Evolutionary conservation across 345 rosid genomes (phyloP).

Genomic region (Eucalyptus pauciflora): DNA sequence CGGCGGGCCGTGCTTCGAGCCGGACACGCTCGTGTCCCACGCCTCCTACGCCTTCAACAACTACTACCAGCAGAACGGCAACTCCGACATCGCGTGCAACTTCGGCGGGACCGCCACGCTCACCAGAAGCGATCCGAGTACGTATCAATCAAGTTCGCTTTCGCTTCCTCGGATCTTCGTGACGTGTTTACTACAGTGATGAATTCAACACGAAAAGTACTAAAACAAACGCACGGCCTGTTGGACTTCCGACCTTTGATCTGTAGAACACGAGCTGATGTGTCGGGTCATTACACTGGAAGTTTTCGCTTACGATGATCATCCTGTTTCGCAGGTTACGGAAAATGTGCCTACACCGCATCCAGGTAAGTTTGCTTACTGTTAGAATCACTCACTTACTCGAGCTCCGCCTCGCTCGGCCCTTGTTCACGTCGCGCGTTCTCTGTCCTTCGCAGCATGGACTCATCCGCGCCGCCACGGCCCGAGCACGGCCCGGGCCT

Average conservation of each 20-base stretch:
- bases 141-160: neutral
- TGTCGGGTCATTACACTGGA: neutral
- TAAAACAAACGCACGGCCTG: neutral
- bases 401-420: neutral
- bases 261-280: neutral
- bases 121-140: constrained; percentile 67
- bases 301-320: neutral
- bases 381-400: neutral
- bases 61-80: constrained; percentile 72
- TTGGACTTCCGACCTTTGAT: neutral
- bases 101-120: constrained; percentile 72
- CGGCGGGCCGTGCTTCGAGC: constrained; percentile 67
- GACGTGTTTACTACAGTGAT: neutral
- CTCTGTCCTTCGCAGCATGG: neutral
- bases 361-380: constrained; percentile 19
- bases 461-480: neutral
- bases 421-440: neutral
- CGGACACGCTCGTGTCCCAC: constrained; percentile 63
- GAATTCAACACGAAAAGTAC: neutral
- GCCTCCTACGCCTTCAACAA: constrained; percentile 87
- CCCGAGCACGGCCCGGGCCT: neutral
- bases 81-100: constrained; percentile 75
- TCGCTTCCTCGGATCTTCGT: neutral
- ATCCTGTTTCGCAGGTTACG: constrained; percentile 26
- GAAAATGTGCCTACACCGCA: constrained; percentile 26